phyloP scores from a whole-genome alignment of 2,329 filamentous ascomycete species.

The Xylaria sp. region DNA sequence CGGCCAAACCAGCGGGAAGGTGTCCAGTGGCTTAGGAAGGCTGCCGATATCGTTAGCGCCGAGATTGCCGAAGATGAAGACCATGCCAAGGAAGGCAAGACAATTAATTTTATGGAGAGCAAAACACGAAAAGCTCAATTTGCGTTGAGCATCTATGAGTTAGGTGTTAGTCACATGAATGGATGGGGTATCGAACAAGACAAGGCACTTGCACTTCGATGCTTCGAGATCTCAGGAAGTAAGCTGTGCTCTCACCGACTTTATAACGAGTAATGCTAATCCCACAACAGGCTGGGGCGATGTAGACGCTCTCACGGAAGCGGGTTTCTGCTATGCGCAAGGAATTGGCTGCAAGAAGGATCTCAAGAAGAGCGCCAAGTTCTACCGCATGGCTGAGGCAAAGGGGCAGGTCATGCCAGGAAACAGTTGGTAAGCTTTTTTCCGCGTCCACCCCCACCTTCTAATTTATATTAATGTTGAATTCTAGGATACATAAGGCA shows the following conservation, averaged over 20 bases:
- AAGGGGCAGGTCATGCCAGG: slow-evolving; percentile 98
- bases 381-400: slow-evolving; percentile 89
- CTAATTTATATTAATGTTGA: slow-evolving; percentile 28
- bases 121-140: slow-evolving; percentile 93
- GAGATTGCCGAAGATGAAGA: slow-evolving; percentile 88
- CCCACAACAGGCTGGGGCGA: slow-evolving; percentile 81
- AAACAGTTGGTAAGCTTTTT: slow-evolving; percentile 85
- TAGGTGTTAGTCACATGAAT: slow-evolving; percentile 97
- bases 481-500: slow-evolving; percentile 88
- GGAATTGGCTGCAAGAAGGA: slow-evolving; percentile 96
- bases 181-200: slow-evolving; percentile 98
- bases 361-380: slow-evolving; percentile 89
- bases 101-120: slow-evolving; percentile 73
- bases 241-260: slow-evolving; percentile 53
- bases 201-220: slow-evolving; percentile 85
- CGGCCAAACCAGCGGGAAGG: slow-evolving; percentile 89
- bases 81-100: slow-evolving; percentile 69
- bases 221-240: slow-evolving; percentile 95
- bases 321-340: slow-evolving; percentile 95
- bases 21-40: slow-evolving; percentile 90
- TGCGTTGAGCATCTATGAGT: slow-evolving; percentile 93
- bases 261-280: slow-evolving; percentile 43
- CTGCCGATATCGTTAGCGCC: slow-evolving; percentile 83
- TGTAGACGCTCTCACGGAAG: slow-evolving; percentile 90
- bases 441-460: not conserved